Percentiles rank a stretch among this genome's conserved stretches.
Conservation (phyloP, 805 yeast species). For the Grigorovia humatica region DNA sequence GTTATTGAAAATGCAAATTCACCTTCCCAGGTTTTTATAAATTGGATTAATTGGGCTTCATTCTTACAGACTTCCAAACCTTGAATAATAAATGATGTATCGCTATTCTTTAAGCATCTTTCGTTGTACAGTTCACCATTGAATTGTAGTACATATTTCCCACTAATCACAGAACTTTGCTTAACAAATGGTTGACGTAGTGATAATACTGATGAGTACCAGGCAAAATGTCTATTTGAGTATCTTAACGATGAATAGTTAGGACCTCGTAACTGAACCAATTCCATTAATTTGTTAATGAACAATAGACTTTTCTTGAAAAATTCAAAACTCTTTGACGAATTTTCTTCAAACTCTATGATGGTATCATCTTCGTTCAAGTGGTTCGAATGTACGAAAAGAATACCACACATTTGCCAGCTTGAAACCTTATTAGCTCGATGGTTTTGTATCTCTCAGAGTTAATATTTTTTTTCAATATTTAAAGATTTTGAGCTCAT, state of each 20-base stretch:
- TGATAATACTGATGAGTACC: slow-evolving; percentile 69
- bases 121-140: slow-evolving; percentile 83
- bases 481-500: background rate
- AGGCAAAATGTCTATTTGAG: slow-evolving; percentile 11
- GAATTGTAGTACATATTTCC: slow-evolving; percentile 50
- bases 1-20: slow-evolving; percentile 64
- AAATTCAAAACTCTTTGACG: background rate
- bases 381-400: background rate
- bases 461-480: too few relatives aligned
- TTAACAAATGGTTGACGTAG: slow-evolving; percentile 65
- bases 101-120: slow-evolving; percentile 44
- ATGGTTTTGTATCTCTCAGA: background rate
- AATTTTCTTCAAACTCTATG: slow-evolving; percentile 12
- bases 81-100: slow-evolving; percentile 45
- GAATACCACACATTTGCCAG: slow-evolving; percentile 1
- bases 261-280: slow-evolving; percentile 54
- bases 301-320: slow-evolving; percentile 4
- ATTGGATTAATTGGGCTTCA: slow-evolving; percentile 30
- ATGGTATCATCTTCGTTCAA: slow-evolving; percentile 6
- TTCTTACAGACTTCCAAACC: slow-evolving; percentile 20
- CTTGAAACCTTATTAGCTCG: background rate
- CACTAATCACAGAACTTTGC: slow-evolving; percentile 48
- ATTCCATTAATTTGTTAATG: slow-evolving; percentile 33
- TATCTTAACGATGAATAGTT: slow-evolving; percentile 35
- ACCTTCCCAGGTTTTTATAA: slow-evolving; percentile 49